Base-by-base conservation (phyloP, 371 early-diverging fungal species). In the Phascolomyces articulosus region DNA sequence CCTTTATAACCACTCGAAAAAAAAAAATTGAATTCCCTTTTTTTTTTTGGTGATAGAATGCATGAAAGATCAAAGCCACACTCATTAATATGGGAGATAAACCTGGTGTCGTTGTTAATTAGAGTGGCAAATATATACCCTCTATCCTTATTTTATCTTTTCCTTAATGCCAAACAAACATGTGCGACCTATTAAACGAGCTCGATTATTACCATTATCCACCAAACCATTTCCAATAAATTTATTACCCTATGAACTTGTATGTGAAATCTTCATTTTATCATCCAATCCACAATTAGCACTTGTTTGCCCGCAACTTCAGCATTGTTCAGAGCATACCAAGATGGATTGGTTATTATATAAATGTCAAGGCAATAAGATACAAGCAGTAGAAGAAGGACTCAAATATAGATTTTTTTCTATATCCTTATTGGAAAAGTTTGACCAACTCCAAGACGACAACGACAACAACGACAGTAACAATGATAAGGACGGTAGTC, bases 251-350 rank as follows among this genome's bases (percentile, higher is more conserved):
- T 74, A 62, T 61, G 83, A 83, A 63, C 70, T 83, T 4, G 31
- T 83, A 0, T 71, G 73, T 16, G 21, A 44, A 3, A 75, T 83
- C 16, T 83, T 83, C 31, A 65, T 83, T 13, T 55, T 62, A 7
- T 77, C 83, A 3, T 60, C 69, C 53, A 83, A 83, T 54, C 60
- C 73, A 16, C 31, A 64, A 1, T 58, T 83, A n/a, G 74, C 77
- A 6, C 31, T 78, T 1, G 63, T 58, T 6, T 72, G 71, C 23
- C 63, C 66, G 13, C 21, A 55, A 1, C 67, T 83, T 0, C 68
- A 76, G 29, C 62, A 59, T 55, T 62, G 70, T 34, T 65, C 68
- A 4, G 68, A 71, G 11, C 40, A 54, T 10, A 58, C 72, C 28
- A 80, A 80, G 47, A 26, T 78, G 10, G 49, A 55, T 2, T 80